Percentiles rank a stretch among this genome's conserved stretches.
These are phyloP conservation scores for Blastomyces gilchristii DNA, from an alignment of 2,329 filamentous ascomycete species.

Conservation along the genomic window DNA sequence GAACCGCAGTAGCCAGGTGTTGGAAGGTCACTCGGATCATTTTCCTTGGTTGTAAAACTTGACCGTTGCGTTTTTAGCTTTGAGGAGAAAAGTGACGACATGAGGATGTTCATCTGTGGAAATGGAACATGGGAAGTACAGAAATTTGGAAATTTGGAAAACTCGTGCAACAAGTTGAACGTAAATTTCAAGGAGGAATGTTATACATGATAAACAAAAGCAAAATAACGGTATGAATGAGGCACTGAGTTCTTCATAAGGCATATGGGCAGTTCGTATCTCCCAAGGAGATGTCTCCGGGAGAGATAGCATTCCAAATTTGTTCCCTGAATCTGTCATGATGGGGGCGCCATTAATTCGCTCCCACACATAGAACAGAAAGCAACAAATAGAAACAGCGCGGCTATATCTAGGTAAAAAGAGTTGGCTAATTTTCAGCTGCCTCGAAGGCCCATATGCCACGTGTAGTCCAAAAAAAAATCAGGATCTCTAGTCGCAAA, in stretches of 20 bases:
- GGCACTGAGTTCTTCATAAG: neutral
- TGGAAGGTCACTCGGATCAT: constrained; percentile 6
- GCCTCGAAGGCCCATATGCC: neutral
- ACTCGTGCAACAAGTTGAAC: neutral
- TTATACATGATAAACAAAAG: neutral
- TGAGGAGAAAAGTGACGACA: constrained; percentile 14
- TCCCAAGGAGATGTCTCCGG: neutral
- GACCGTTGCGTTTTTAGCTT: constrained; percentile 10
- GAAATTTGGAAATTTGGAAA: neutral
- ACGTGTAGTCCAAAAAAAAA: neutral
- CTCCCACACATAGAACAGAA: neutral
- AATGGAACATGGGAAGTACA: neutral
- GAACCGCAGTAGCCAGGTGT: neutral
- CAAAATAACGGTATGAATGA: neutral
- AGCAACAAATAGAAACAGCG: neutral
- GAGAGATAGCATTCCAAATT: neutral
- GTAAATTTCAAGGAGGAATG: neutral
- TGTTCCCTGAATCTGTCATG: neutral
- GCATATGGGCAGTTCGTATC: neutral
- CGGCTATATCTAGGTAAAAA: neutral
- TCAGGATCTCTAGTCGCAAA: neutral
- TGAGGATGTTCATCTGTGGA: neutral
- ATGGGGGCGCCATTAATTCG: neutral
- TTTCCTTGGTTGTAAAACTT: constrained; percentile 1
- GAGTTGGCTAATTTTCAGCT: neutral